phyloP scores from a whole-genome alignment of 352 stramenopile species.

The Pythium plurisporium region DNA sequence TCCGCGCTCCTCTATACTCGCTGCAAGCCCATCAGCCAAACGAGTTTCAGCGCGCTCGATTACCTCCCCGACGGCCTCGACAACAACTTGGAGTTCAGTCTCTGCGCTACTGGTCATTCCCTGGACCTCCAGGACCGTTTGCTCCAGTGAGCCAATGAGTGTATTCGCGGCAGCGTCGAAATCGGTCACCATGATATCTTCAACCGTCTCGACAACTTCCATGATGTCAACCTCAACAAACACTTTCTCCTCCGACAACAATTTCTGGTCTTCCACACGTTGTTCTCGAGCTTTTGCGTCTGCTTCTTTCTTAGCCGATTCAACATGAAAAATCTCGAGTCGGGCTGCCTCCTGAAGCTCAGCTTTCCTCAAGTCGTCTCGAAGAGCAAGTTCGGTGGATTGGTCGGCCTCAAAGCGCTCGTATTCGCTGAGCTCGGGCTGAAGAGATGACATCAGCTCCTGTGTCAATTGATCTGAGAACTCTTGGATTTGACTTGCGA shows the following conservation, averaged over 20 bases:
- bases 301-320: slow-evolving; percentile 2
- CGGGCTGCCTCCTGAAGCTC: slow-evolving; percentile 7
- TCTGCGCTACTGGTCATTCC: neutral
- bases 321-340: slow-evolving; percentile 11
- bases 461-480: slow-evolving; percentile 33
- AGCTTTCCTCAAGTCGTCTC: slow-evolving; percentile 1
- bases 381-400: neutral
- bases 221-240: slow-evolving; percentile 11
- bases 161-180: no score
- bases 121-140: neutral
- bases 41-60: neutral
- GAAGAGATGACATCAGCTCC: slow-evolving; percentile 30
- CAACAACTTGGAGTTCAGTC: neutral
- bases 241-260: neutral
- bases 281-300: neutral
- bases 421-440: slow-evolving; percentile 34
- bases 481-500: slow-evolving; percentile 34
- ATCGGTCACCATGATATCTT: no score
- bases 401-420: slow-evolving; percentile 9
- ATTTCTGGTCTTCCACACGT: neutral
- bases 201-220: slow-evolving; percentile 7
- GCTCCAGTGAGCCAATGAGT: neutral
- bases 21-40: neutral
- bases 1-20: neutral
- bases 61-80: neutral